Evolutionary conservation across 768 basidiomycete genomes (phyloP).

Genomic region (Leucosporidium scottii): DNA sequence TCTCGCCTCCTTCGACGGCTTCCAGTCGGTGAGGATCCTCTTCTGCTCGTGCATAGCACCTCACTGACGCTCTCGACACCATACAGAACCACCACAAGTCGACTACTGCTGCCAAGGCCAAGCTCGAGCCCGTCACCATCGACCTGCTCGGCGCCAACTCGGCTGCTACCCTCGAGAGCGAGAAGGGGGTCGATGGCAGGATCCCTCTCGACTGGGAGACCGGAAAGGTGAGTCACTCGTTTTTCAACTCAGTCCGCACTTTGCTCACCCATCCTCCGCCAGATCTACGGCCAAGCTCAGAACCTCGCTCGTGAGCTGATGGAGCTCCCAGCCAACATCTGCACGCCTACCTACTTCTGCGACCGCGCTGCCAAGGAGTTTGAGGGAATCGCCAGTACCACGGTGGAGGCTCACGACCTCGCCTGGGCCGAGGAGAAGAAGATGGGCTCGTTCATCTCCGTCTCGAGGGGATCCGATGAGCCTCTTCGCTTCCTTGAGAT

Average conservation of each 20-base stretch:
- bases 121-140: conserved; percentile 68
- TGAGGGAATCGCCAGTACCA: conserved; percentile 56
- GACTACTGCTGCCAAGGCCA: conserved; percentile 46
- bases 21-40: conserved; percentile 1
- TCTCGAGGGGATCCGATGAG: conserved; percentile 70
- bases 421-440: conserved; percentile 76
- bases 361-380: conserved; percentile 65
- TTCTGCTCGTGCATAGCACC: too few species aligned
- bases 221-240: conserved; percentile 66
- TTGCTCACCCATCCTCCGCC: not conserved
- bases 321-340: conserved; percentile 69
- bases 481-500: conserved; percentile 84
- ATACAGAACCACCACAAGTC: conserved; percentile 25
- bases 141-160: conserved; percentile 12
- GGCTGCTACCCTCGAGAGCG: conserved; percentile 34
- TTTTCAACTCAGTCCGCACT: not conserved
- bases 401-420: conserved; percentile 60
- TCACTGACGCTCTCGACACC: too few species aligned
- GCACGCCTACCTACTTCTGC: conserved; percentile 47
- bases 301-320: conserved; percentile 52
- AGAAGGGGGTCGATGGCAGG: conserved; percentile 52
- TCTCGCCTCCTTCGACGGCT: conserved; percentile 47
- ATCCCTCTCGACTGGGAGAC: conserved; percentile 54
- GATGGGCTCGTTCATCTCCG: conserved; percentile 85
- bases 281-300: conserved; percentile 10